These are phyloP conservation scores for Achaetomiella virescens DNA, from an alignment of 495 filamentous ascomycete species.

Conservation along the genomic window DNA sequence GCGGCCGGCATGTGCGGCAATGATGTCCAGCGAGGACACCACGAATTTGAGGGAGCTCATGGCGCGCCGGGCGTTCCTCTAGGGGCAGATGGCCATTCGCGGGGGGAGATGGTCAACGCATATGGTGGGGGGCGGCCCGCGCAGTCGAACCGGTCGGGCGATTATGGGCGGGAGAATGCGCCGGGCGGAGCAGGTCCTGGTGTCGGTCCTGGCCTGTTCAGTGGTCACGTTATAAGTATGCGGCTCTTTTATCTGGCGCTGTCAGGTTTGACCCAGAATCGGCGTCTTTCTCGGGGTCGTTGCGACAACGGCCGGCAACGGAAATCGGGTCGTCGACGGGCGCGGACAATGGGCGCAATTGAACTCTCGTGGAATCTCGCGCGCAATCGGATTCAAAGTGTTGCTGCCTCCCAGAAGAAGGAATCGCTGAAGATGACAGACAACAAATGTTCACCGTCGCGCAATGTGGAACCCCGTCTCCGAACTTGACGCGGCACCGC, in stretches of 20 bases:
- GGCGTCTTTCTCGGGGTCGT: no score
- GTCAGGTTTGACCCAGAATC: no score
- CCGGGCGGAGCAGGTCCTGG: no score
- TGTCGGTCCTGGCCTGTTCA: no score
- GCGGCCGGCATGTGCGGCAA: slow-evolving; percentile 76
- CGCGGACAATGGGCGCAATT: neutral
- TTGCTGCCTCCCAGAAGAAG: neutral
- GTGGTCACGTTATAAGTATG: no score
- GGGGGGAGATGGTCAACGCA: slow-evolving; percentile 26
- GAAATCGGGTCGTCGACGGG: neutral
- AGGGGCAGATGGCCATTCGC: slow-evolving; percentile 34
- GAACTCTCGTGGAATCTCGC: neutral
- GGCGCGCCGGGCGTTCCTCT: slow-evolving; percentile 39
- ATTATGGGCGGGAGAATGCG: neutral
- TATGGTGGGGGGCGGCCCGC: no score
- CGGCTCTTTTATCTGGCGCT: no score
- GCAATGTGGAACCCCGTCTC: slow-evolving; percentile 8
- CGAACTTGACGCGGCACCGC: slow-evolving; percentile 11
- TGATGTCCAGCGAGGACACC: slow-evolving; percentile 82
- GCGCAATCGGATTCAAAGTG: neutral
- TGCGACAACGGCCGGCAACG: no score
- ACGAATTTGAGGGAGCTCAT: slow-evolving; percentile 95
- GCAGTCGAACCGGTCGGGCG: neutral
- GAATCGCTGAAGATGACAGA: slow-evolving; percentile 17
- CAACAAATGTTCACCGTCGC: slow-evolving; percentile 8